phyloP scores from a whole-genome alignment of 306 rosid species.

The Mucuna pruriens region DNA sequence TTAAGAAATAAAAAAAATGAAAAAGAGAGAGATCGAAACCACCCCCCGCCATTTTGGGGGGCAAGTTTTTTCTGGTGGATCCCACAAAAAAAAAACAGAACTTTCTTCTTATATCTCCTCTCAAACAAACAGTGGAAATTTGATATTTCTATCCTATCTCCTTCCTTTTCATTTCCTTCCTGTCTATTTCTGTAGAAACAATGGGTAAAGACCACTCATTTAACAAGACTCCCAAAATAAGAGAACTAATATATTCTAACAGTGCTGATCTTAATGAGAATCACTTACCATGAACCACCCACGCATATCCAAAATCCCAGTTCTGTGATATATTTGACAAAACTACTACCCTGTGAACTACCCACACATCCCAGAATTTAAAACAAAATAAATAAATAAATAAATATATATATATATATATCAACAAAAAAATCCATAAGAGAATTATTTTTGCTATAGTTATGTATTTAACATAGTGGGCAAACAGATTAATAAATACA shows the following conservation, averaged over 20 bases:
- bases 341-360: slow-evolving; percentile 12
- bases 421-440: not conserved
- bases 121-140: not conserved
- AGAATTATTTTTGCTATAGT: not conserved
- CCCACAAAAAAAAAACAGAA: too few species aligned
- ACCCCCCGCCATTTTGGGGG: not conserved
- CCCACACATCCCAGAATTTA: not conserved
- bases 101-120: not conserved
- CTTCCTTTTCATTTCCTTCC: not conserved
- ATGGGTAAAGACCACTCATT: not conserved
- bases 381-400: too few species aligned
- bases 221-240: not conserved
- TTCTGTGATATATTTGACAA: not conserved
- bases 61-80: not conserved
- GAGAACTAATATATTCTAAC: slow-evolving; percentile 1
- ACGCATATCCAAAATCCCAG: not conserved
- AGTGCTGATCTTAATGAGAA: not conserved
- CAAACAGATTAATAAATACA: not conserved
- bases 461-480: not conserved
- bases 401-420: not conserved
- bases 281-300: slow-evolving; percentile 19
- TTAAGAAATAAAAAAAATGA: not conserved
- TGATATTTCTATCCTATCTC: not conserved
- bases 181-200: not conserved
- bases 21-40: not conserved